Evolutionary conservation across 768 basidiomycete genomes (phyloP).

Genomic region (Termitomyces titanicus): DNA sequence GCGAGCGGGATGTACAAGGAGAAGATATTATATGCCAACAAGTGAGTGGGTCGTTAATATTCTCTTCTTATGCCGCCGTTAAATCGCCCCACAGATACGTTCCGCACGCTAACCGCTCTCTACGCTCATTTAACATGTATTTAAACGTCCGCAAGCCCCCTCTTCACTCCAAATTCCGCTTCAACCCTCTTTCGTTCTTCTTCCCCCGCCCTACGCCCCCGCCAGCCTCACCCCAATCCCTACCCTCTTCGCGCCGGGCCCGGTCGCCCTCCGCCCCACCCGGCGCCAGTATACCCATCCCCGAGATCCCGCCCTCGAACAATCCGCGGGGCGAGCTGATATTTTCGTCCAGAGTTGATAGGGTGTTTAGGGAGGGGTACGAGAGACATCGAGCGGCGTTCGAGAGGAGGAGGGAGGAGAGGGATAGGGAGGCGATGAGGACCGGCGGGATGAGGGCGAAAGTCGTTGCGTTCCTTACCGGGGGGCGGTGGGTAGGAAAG

Average conservation of each 20-base stretch:
- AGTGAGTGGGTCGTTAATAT: conserved; percentile 47
- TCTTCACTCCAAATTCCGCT: conserved; percentile 53
- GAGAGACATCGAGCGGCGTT: conserved; percentile 88
- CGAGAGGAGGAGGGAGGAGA: conserved; percentile 72
- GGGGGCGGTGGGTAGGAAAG: not conserved
- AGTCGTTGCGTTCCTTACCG: too few relatives aligned
- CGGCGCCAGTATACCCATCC: not conserved
- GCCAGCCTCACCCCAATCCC: conserved; percentile 80
- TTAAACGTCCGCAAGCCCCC: conserved; percentile 88
- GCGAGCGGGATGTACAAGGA: conserved; percentile 95
- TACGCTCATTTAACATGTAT: conserved; percentile 95
- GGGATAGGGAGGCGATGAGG: conserved; percentile 37
- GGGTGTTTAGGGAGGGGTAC: conserved; percentile 82
- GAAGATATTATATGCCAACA: conserved; percentile 94
- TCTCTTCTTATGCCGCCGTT: not conserved
- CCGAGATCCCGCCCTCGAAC: not conserved
- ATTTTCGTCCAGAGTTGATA: conserved; percentile 86
- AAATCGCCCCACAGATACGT: conserved; percentile 67
- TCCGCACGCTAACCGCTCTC: conserved; percentile 88
- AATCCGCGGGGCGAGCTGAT: conserved; percentile 97
- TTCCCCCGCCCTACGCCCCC: conserved; percentile 47
- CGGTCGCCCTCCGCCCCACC: not conserved
- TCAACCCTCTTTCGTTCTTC: conserved; percentile 58
- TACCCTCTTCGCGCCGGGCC: conserved; percentile 26
- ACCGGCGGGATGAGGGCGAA: conserved; percentile 5